Conservation (phyloP, 345 rosid genomes). For the Lepidium sativum region DNA sequence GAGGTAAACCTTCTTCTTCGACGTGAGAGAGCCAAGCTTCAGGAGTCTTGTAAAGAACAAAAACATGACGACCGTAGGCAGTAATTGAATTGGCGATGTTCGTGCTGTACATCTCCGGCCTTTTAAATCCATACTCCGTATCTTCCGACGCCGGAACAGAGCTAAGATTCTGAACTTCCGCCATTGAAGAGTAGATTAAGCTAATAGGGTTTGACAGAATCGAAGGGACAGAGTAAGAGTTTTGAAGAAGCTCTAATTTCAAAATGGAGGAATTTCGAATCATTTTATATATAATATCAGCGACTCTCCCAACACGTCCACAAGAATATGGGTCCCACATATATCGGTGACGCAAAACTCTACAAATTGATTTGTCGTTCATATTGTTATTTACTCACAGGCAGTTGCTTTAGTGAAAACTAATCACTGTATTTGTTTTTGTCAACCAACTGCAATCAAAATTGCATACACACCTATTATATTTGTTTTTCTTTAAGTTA, state of each 20-base stretch:
- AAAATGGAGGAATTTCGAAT: neutral
- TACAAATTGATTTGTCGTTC: neutral
- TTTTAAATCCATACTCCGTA: slow-evolving; percentile 60
- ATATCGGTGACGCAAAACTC: neutral
- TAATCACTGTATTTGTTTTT: neutral
- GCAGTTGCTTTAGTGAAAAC: neutral
- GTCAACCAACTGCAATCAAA: too few species aligned
- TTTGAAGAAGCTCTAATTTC: neutral
- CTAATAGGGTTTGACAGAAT: neutral
- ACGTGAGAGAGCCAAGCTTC: slow-evolving; percentile 60
- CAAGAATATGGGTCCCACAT: slow-evolving; percentile 15
- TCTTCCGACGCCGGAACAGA: slow-evolving; percentile 42
- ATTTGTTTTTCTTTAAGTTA: too few species aligned
- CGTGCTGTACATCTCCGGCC: slow-evolving; percentile 68
- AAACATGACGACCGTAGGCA: slow-evolving; percentile 71
- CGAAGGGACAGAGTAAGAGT: slow-evolving; percentile 3
- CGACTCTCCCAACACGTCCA: slow-evolving; percentile 17
- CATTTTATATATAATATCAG: neutral
- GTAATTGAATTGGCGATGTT: slow-evolving; percentile 59
- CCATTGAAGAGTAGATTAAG: slow-evolving; percentile 26
- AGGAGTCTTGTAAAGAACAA: slow-evolving; percentile 55
- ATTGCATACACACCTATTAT: too few species aligned
- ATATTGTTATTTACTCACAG: neutral
- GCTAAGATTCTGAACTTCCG: slow-evolving; percentile 30
- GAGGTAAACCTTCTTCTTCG: slow-evolving; percentile 67